Conservation (phyloP, 139 green algal genomes). For the Chlamydomonas sp. region DNA sequence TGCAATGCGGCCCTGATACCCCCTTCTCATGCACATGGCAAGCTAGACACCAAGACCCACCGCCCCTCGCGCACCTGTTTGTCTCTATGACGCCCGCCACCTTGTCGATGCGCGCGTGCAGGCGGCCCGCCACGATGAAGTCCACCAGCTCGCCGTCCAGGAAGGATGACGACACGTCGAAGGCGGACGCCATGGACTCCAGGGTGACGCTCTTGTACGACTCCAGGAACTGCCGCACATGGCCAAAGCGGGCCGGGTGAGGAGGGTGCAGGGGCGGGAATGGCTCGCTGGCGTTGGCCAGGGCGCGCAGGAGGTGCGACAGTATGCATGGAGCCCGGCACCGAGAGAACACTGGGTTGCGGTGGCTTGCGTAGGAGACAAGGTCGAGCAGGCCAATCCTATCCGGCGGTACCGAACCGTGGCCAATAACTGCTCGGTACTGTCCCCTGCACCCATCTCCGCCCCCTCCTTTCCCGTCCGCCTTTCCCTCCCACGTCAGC, state of each 20-base stretch:
- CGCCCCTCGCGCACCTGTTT: slow-evolving; percentile 73
- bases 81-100: slow-evolving; percentile 92
- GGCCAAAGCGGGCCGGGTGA: slow-evolving; percentile 71
- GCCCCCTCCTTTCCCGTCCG: too few species aligned
- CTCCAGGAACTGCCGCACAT: slow-evolving; percentile 49
- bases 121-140: slow-evolving; percentile 93
- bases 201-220: too few species aligned
- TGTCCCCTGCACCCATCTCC: too few species aligned
- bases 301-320: too few species aligned
- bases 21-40: not conserved
- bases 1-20: not conserved
- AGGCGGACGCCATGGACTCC: slow-evolving; percentile 51
- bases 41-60: not conserved
- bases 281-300: too few species aligned
- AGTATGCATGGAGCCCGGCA: too few species aligned
- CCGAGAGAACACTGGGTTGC: too few species aligned
- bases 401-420: too few species aligned
- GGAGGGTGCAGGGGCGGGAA: too few species aligned
- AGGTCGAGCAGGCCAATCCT: too few species aligned
- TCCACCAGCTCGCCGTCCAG: slow-evolving; percentile 69
- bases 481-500: not conserved
- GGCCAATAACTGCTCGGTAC: too few species aligned
- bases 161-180: slow-evolving; percentile 79
- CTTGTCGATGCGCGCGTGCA: slow-evolving; percentile 98
- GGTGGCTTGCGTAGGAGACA: too few species aligned